phyloP scores from a whole-genome alignment of 139 green algal genomes.

The Chlorella sp. region DNA sequence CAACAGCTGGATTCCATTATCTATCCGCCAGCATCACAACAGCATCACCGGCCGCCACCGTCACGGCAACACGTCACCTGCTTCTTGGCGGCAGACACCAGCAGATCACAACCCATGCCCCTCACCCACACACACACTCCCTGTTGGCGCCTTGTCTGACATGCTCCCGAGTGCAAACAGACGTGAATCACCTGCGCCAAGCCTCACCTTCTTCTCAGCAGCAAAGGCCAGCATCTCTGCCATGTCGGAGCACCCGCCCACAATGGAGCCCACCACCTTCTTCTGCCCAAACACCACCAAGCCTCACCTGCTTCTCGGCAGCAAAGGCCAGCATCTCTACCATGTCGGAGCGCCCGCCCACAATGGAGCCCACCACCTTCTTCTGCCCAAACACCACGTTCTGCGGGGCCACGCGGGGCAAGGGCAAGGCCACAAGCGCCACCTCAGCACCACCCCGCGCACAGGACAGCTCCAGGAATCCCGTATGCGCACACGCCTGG shows the following conservation, averaged over 20 bases:
- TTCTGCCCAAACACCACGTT: conserved; percentile 33
- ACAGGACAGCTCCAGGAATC: too few species aligned
- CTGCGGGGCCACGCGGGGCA: too few species aligned
- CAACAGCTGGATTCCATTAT: too few species aligned
- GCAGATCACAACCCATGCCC: too few species aligned
- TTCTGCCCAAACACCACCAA: conserved; percentile 32
- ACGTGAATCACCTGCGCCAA: neutral
- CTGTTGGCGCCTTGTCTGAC: neutral
- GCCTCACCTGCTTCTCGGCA: neutral
- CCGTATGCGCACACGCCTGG: too few species aligned
- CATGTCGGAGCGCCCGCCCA: conserved; percentile 39
- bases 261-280: conserved; percentile 27
- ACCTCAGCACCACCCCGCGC: too few species aligned
- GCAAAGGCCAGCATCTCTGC: neutral
- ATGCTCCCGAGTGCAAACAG: neutral
- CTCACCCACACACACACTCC: neutral
- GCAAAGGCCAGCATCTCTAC: neutral
- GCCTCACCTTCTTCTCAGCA: neutral
- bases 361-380: conserved; percentile 27
- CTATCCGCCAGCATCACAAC: too few species aligned
- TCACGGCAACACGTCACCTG: too few species aligned
- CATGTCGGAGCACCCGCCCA: conserved; percentile 39
- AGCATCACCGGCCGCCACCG: too few species aligned
- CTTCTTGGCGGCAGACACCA: neutral
- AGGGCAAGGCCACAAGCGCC: too few species aligned